Base-by-base conservation (phyloP, 2,329 filamentous ascomycete species). In the Knoxdaviesia proteae region DNA sequence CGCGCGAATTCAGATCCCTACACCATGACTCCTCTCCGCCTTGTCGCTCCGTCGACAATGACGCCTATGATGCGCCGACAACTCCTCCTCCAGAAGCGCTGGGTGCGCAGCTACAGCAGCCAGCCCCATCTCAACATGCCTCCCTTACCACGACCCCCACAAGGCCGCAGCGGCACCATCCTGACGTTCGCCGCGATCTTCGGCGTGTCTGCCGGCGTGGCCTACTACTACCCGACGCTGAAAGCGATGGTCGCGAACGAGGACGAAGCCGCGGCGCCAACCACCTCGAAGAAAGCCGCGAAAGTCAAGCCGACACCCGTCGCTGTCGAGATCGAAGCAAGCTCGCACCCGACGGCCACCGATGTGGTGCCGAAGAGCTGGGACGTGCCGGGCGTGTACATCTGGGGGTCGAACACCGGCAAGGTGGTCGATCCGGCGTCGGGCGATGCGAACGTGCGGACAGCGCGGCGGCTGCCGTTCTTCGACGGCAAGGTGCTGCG, bases 391-490 rank as follows among this genome's bases (percentile, higher is more conserved):
- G 90, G 87, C 2, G 80, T 96, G 0, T 96, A 93, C 59, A 76
- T 80, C 5, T 98, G 90, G 88, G 90, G 90, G 0, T 84, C 80
- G 11, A 98, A 98, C 53, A 64, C 66, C 10, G 84, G 86, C 46
- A 72, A 71, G 50, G 87, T 94, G n/a, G 83, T 82, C 35, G 86
- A 87, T 37, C 86, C 87, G 1, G 77, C 80, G 48, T 88, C 81
- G 6, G 69, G 79, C 42, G 86, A 94, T 43, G 63, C 65, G 32
- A 71, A 78, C 47, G 67, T 96, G 56, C 94, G 93, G 61, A 75
- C 71, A 2, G 87, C 90, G 9, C 68, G 79, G 45, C 71, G 86
- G 46, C 75, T 96, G 52, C 50, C 69, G 0, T 90, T 78, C 58
- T 96, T 98, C 53, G 77, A 96, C 53, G 81, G 80, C 32, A 74